Conservation (phyloP, 202 grass and related monocot species). For the Dendrocalamus latiflorus region DNA sequence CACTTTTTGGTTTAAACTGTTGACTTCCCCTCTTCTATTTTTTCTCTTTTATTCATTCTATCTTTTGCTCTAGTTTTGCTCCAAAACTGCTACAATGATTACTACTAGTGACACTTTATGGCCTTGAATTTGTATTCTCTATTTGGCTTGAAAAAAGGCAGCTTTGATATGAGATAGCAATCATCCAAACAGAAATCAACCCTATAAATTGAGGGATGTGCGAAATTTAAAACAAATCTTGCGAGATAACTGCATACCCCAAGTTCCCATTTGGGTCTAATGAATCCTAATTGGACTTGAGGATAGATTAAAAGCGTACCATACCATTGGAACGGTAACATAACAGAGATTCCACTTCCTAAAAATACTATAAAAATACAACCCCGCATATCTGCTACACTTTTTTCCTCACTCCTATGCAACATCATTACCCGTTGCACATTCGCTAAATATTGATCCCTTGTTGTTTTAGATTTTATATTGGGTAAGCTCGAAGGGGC, state of each 20-base stretch:
- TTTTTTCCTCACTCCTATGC: neutral
- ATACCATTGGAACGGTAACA: constrained; percentile 4
- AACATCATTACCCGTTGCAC: neutral
- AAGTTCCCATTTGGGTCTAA: neutral
- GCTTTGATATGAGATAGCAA: neutral
- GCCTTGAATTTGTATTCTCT: neutral
- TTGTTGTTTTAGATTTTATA: constrained; percentile 11
- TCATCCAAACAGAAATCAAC: neutral
- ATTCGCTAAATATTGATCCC: neutral
- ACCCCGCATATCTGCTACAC: neutral
- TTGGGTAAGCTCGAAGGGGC: neutral
- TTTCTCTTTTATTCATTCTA: neutral
- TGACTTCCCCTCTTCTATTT: neutral
- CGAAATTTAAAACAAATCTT: neutral
- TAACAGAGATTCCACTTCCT: neutral
- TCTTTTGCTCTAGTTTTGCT: neutral
- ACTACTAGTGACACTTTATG: neutral
- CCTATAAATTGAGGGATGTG: neutral
- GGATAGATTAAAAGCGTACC: neutral
- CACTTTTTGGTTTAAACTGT: neutral
- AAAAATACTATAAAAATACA: constrained; percentile 1
- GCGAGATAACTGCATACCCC: neutral
- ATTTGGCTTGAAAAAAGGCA: neutral
- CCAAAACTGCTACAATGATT: neutral
- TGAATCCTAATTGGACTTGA: constrained; percentile 13